Evolutionary conservation across 164 flowering plant genomes (phyloP), one percentile per base, ranked within the genome.

Genomic region (Cinnamomum chago): DNA sequence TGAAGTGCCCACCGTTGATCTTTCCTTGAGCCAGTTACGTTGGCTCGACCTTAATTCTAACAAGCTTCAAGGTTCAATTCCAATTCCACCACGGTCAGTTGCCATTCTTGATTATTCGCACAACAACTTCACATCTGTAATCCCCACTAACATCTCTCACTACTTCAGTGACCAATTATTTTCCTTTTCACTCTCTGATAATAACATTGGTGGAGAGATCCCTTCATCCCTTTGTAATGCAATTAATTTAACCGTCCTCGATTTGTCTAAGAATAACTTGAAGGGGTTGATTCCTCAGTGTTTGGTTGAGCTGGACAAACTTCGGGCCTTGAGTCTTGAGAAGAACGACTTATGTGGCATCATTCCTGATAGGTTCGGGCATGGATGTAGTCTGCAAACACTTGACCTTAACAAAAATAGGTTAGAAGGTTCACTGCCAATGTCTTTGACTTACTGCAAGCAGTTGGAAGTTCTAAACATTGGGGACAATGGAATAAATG

Each of bases 161-260:
- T 64, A 64, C 14, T 9, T 64, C 6, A 64, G 14, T 24, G 13
- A 22, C 23, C 1, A 0, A 2, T 5, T 20, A 5, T 24, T 3
- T 67, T 6, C 10, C 25, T 68, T 47, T 15, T 40, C 15, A n/a
- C 40, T 67, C 27, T 47, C 71, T 0, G 20, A 11, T 24, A 68
- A 68, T 68, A 40, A 20, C 35, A 13, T 68, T 3, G 22, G 71
- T 18, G 71, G 71, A n/a, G 71, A 47, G 14, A n/a, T 68, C 23
- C 71, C 52, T 7, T 12, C n/a, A 35, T 40, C 25, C n/a, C 18
- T 40, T n/a, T 68, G 71, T n/a, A 22, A 40, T 68, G 9, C 4
- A 18, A 40, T 4, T 7, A 15, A 6, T 9, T 22, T 40, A n/a
- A n/a, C 2, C n/a, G 0, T n/a, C 7, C 55, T 68, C 1, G 71